Percentiles rank a stretch among this genome's conserved stretches.
Evolutionary conservation across 176 grass and related monocot species (phyloP).

Genomic region (Zizania latifolia): DNA sequence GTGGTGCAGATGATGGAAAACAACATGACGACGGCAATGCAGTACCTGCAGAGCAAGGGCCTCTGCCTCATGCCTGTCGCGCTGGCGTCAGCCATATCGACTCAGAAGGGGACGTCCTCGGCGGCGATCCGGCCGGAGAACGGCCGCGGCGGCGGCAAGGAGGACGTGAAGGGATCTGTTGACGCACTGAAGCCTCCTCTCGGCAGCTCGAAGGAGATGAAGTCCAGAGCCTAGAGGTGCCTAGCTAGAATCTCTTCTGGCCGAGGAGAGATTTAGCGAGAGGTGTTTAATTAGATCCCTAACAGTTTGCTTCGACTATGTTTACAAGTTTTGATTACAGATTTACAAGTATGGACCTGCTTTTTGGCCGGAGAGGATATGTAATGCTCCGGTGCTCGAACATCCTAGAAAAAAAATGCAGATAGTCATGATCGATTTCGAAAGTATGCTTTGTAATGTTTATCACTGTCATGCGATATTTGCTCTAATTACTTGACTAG

Average conservation of each 20-base stretch:
- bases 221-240: conserved; percentile 11
- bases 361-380: neutral
- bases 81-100: conserved; percentile 49
- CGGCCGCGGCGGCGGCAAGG: neutral
- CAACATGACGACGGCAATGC: conserved; percentile 65
- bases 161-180: neutral
- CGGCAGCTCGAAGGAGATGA: neutral
- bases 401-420: too few relatives aligned
- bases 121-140: neutral
- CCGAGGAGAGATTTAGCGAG: neutral
- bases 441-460: neutral
- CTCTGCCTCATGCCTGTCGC: conserved; percentile 68
- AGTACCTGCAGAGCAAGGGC: conserved; percentile 74
- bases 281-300: conserved; percentile 9
- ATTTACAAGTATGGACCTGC: neutral
- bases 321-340: neutral
- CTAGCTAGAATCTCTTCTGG: neutral
- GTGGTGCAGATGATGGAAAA: conserved; percentile 59
- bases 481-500: neutral
- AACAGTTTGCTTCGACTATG: neutral
- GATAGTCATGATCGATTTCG: too few relatives aligned
- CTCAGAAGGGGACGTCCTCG: conserved; percentile 36
- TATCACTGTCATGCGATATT: neutral
- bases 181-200: neutral
- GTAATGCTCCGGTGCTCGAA: neutral